These are phyloP conservation scores for Huntiella moniliformis DNA, from an alignment of 2,329 filamentous ascomycete species.

Conservation along the genomic window DNA sequence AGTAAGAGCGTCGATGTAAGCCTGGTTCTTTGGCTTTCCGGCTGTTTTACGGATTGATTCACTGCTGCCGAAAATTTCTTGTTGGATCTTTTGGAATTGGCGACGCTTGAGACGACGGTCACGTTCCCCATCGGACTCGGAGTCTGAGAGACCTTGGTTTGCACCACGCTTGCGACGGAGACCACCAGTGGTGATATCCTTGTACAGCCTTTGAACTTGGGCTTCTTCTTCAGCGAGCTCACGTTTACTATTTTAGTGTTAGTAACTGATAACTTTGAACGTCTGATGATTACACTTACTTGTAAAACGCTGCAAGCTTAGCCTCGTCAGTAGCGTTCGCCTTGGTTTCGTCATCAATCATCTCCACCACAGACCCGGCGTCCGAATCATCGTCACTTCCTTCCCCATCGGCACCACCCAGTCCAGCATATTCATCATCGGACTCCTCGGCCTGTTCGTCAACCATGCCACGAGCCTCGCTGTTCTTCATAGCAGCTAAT, in stretches of 20 bases:
- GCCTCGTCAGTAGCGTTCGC: constrained; percentile 47
- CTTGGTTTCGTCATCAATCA: constrained; percentile 55
- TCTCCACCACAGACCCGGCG: constrained; percentile 52
- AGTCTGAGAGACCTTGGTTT: constrained; percentile 74
- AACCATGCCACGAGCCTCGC: constrained; percentile 69
- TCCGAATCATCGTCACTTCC: constrained; percentile 56
- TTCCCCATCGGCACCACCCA: constrained; percentile 80
- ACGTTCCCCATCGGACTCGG: constrained; percentile 68
- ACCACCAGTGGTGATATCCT: constrained; percentile 76
- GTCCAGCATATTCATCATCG: constrained; percentile 90
- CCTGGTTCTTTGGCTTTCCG: constrained; percentile 70
- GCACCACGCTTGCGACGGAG: constrained; percentile 68
- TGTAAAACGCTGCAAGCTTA: constrained; percentile 69
- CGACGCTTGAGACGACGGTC: constrained; percentile 63
- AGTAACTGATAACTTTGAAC: background rate
- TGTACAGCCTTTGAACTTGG: constrained; percentile 76
- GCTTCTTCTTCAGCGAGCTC: constrained; percentile 69
- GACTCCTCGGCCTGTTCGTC: constrained; percentile 93
- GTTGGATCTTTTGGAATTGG: constrained; percentile 82
- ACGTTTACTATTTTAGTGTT: constrained; percentile 38
- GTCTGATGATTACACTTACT: constrained; percentile 39
- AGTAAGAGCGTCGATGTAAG: constrained; percentile 79
- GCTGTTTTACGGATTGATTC: constrained; percentile 83
- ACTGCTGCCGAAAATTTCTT: constrained; percentile 61
- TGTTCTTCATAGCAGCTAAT: constrained; percentile 50